Evolutionary conservation across 176 grass and related monocot species (phyloP).

Genomic region (Zizania latifolia): DNA sequence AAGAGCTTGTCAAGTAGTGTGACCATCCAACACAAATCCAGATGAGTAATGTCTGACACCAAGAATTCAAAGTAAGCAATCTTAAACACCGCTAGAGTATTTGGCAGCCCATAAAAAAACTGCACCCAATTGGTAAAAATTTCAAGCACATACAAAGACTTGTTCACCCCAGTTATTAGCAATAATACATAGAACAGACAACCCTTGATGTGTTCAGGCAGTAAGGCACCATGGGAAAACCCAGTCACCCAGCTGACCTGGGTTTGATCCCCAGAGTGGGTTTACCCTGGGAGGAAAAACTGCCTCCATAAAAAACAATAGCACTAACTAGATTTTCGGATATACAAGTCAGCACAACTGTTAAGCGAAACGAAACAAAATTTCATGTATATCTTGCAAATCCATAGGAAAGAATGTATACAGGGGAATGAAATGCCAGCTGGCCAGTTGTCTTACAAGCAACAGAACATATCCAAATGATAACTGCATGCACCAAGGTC

Average conservation of each 20-base stretch:
- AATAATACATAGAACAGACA: background rate
- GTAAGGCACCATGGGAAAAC: background rate
- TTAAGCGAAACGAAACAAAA: slow-evolving; percentile 4
- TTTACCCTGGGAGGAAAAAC: background rate
- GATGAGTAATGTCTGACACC: slow-evolving; percentile 24
- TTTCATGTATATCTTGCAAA: slow-evolving; percentile 56
- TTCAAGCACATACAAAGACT: slow-evolving; percentile 15
- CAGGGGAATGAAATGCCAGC: slow-evolving; percentile 69
- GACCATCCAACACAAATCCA: slow-evolving; percentile 6
- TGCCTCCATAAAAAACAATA: background rate
- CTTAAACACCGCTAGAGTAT: slow-evolving; percentile 16
- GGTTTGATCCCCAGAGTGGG: background rate
- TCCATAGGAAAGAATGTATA: slow-evolving; percentile 59
- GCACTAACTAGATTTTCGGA: slow-evolving; percentile 8
- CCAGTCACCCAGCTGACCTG: background rate
- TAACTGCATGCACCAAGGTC: slow-evolving; percentile 66
- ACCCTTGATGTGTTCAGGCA: background rate
- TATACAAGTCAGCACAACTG: slow-evolving; percentile 21
- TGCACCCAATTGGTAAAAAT: background rate
- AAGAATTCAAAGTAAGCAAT: slow-evolving; percentile 20
- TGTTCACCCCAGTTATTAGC: slow-evolving; percentile 21
- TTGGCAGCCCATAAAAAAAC: slow-evolving; percentile 15
- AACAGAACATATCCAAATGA: slow-evolving; percentile 95
- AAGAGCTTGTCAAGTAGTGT: slow-evolving; percentile 13
- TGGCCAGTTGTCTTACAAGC: slow-evolving; percentile 99